Evolutionary conservation across 306 rosid genomes (phyloP), one percentile per base, ranked within the genome.

Genomic region (Canavalia ensiformis): DNA sequence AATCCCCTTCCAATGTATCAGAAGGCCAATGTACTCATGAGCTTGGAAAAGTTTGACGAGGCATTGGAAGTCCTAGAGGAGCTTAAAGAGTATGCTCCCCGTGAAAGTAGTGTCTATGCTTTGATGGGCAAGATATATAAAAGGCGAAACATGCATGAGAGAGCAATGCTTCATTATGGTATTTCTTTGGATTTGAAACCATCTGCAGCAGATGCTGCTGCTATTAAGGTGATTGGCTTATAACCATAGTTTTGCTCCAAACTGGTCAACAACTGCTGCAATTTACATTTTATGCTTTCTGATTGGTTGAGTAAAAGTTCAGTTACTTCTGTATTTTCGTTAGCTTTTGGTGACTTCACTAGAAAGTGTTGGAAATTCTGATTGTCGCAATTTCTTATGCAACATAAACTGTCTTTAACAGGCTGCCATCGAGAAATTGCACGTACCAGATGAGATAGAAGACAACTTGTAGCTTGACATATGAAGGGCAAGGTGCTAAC

Each of bases 1-100:
- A 96, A 96, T 78, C 99, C 99, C 42, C 91, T 96, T 82, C 99
- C 99, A 51, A 96, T 94, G 97, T 96, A 93, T 90, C 99, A 96
- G 71, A 96, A 96, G 91, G 99, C 99, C 55, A 94, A 85, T 75
- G 94, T 96, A 84, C 91, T 96, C 35, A 66, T 89, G 89, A 88
- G 90, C 83, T 84, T 94, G 83, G 97, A 92, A 70, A 86, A 67
- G 25, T 94, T 89, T 52, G 97, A 96, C 0, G 91, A 94, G 81
- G 99, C 99, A 50, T 75, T 96, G 85, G 92, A 87, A 74, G 97
- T 92, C 76, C 86, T 96, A 39, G 91, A 92, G 87, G 97, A 94
- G 84, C 97, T 96, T 71, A 96, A 90, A 82, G 95, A 92, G 82
- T 93, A 87, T 64, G 91, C 98, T 10, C 99, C 99, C 45, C 90